phyloP scores from a whole-genome alignment of 352 stramenopile species.

The Globisporangium nodosum region DNA sequence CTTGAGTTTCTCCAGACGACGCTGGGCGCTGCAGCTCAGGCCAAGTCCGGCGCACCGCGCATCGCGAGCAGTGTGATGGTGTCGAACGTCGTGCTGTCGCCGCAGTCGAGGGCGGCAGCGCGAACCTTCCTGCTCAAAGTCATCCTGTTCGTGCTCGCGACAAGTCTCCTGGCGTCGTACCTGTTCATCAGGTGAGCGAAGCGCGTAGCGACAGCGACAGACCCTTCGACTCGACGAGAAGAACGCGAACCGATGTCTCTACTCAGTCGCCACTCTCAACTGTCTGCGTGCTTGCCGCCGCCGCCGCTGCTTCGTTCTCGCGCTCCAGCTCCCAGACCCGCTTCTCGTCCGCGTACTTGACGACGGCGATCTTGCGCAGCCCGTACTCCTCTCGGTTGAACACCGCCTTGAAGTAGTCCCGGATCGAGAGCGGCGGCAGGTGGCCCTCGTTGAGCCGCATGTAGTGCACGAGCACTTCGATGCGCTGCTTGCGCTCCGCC shows the following conservation, averaged over 20 bases:
- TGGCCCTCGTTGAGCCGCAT: constrained; percentile 54
- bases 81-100: constrained; percentile 36
- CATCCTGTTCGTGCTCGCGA: constrained; percentile 56
- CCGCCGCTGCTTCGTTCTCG: constrained; percentile 6
- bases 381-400: constrained; percentile 23
- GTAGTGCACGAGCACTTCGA: constrained; percentile 53
- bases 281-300: neutral
- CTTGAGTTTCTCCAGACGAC: constrained; percentile 48
- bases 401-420: constrained; percentile 23
- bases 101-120: constrained; percentile 36
- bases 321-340: constrained; percentile 13
- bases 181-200: constrained; percentile 25
- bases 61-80: constrained; percentile 46
- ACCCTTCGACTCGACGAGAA: too few species aligned
- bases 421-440: constrained; percentile 34
- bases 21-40: constrained; percentile 19
- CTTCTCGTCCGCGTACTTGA: constrained; percentile 40
- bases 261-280: neutral
- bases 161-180: constrained; percentile 45
- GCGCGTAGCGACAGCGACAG: neutral
- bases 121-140: constrained; percentile 68
- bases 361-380: constrained; percentile 30
- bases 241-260: too few species aligned
- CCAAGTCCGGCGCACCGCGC: constrained; percentile 11
- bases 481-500: constrained; percentile 26